Evolutionary conservation across 495 filamentous ascomycete genomes (phyloP), one percentile per base, ranked within the genome.

Genomic region (Hypomontagnella monticulosa): DNA sequence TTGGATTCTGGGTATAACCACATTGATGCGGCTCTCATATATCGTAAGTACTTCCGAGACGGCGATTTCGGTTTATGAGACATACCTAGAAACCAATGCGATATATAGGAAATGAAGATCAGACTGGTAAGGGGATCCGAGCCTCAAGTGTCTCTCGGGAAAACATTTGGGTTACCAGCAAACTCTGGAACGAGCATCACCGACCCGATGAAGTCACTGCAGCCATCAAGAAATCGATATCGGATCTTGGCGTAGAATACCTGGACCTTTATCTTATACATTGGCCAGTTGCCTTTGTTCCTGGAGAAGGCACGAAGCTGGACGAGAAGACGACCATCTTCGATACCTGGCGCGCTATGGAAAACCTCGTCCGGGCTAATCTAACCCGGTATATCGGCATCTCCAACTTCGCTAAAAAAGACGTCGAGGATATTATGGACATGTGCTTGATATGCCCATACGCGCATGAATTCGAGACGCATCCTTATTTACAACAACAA

Each of bases 211-310:
- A 87, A 43, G 89, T 88, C 2, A 75, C 72, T 27, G 74, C 75
- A 9, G 87, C 89, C n/a, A 70, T 87, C 56, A 79, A 87, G 47
- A 79, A 85, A 57, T 86, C 89, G 4, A 76, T 91, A 11, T 72
- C 80, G 23, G 85, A 89, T 61, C 81, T 91, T 34, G 81, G 76
- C 0, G 64, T 88, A 14, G 85, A 87, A 41, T 91, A 91, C 69
- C 76, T 92, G 41, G 89, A 92, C 70, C 78, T 91, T 5, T 91
- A 82, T 61, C 73, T 90, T 57, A 90, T 92, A 63, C 90, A 92
- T 74, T 92, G 82, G 82, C 87, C 85, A 2, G 79, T 83, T 7
- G 80, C 85, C 0, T 86, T 83, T 65, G 63, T 75, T 4, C 71
- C 69, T 1, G 75, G 72, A 8, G 52, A 66, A 30, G 54, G 47